Evolutionary conservation across 106 monocot species (phyloP), one percentile per base, ranked within the genome.

Genomic region (Allium fistulosum): DNA sequence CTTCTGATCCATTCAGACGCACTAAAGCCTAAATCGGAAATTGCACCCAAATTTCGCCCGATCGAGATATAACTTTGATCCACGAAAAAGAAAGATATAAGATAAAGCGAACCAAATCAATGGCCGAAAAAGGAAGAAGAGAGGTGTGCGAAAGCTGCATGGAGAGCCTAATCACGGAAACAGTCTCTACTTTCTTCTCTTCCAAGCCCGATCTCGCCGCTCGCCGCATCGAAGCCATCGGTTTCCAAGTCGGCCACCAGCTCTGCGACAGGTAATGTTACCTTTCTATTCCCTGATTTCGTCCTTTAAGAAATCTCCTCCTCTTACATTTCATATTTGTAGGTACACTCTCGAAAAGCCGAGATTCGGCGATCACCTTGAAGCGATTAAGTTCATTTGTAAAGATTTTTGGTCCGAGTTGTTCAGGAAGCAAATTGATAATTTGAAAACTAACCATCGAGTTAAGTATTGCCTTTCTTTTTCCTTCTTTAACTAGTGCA

Each of bases 391-490:
- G 66, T 99, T 99, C 71, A 90, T 99, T 53, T 99, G 97, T 75
- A 99, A 99, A 62, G 97, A 99, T 48, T 99, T 99, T 50, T 99
- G 89, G 99, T 85, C 90, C 8, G 90, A 90, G 61, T 70, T 99
- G 16, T 99, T 99, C 83, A 99, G 90, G 74, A 99, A 99, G 68
- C 99, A 93, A 69, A 93, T 99, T 51, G 97, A 99, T 66, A 99
- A 99, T 71, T 74, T 99, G 57, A 99, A 92, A 68, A 99, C 97
- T 46, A 99, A 99, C 82, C 92, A 93, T 71, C 76, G 85, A 74
- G 99, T 90, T 71, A 80, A 66, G 37, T 37, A 2, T 2, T 37
- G 37, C 37, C 1, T 37, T 37, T 37, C 5, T 5, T 37, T 37
- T 37, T 37, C 37, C 5, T 37, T 37, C 37, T 37, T 37, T 37